Evolutionary conservation across 805 yeast species (phyloP).

Genomic region (Candida alai): DNA sequence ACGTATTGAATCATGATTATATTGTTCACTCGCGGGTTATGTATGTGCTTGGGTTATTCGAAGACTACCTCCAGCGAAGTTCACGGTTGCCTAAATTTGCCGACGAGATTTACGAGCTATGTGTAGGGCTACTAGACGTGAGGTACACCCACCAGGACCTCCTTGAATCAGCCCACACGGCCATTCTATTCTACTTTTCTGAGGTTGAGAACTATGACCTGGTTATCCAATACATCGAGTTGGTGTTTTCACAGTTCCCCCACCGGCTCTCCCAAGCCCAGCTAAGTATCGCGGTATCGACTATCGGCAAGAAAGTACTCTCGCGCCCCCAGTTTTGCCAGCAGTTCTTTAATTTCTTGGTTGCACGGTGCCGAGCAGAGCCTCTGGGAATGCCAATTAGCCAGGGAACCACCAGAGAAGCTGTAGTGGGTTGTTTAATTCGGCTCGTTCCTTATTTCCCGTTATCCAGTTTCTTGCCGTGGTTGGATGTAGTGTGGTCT

Average conservation of each 20-base stretch:
- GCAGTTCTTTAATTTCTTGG: slow-evolving; percentile 41
- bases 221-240: slow-evolving; percentile 37
- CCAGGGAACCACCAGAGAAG: slow-evolving; percentile 33
- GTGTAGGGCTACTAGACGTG: slow-evolving; percentile 31
- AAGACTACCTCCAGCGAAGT: slow-evolving; percentile 36
- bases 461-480: slow-evolving; percentile 32
- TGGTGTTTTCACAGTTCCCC: slow-evolving; percentile 57
- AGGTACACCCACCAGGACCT: slow-evolving; percentile 22
- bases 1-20: slow-evolving; percentile 22
- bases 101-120: slow-evolving; percentile 23
- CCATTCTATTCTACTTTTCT: slow-evolving; percentile 37
- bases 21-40: slow-evolving; percentile 37
- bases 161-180: slow-evolving; percentile 65
- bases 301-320: slow-evolving; percentile 44
- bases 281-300: slow-evolving; percentile 52
- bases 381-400: slow-evolving; percentile 22
- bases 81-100: slow-evolving; percentile 16
- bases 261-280: slow-evolving; percentile 48
- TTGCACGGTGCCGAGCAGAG: slow-evolving; percentile 35
- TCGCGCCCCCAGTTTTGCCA: slow-evolving; percentile 25
- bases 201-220: slow-evolving; percentile 17
- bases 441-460: slow-evolving; percentile 52
- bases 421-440: slow-evolving; percentile 45
- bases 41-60: slow-evolving; percentile 46
- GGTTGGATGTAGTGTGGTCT: slow-evolving; percentile 46